These are phyloP conservation scores for Metschnikowia similis DNA, from an alignment of 805 yeast genomes.

Conservation along the genomic window DNA sequence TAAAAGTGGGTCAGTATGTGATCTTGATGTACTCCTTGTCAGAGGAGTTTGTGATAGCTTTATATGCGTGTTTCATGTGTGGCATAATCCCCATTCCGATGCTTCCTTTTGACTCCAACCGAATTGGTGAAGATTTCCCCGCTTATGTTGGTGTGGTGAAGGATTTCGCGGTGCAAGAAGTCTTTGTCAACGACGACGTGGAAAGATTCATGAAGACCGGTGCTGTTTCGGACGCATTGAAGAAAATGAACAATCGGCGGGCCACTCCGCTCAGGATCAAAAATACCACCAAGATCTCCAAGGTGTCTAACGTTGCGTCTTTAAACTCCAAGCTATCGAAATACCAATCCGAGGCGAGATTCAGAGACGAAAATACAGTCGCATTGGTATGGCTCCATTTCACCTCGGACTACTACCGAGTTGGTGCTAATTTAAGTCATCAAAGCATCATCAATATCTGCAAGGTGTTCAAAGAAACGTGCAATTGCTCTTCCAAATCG, in stretches of 20 bases:
- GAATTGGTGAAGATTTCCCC: slow-evolving; percentile 69
- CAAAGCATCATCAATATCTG: slow-evolving; percentile 69
- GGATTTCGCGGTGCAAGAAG: slow-evolving; percentile 65
- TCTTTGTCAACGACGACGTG: slow-evolving; percentile 75
- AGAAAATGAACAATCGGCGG: slow-evolving; percentile 37
- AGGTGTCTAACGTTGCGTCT: slow-evolving; percentile 34
- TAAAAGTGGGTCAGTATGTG: slow-evolving; percentile 68
- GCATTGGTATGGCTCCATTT: slow-evolving; percentile 66
- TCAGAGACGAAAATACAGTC: slow-evolving; percentile 39
- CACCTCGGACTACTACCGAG: slow-evolving; percentile 66
- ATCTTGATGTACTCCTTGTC: slow-evolving; percentile 80
- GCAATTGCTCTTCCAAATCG: slow-evolving; percentile 67
- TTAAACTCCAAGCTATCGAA: slow-evolving; percentile 43
- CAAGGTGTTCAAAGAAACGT: slow-evolving; percentile 86
- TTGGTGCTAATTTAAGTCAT: slow-evolving; percentile 57
- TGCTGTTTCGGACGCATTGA: slow-evolving; percentile 55
- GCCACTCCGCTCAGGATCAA: slow-evolving; percentile 49
- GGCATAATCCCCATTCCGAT: slow-evolving; percentile 78
- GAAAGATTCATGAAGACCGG: slow-evolving; percentile 68
- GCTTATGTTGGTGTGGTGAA: slow-evolving; percentile 61
- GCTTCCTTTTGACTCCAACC: slow-evolving; percentile 60
- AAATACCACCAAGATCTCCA: slow-evolving; percentile 60
- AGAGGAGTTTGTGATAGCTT: slow-evolving; percentile 79
- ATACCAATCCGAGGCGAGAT: slow-evolving; percentile 37
- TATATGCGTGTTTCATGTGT: slow-evolving; percentile 80